Evolutionary conservation across 441 rosid genomes (phyloP).

Genomic region (Populus trichocarpa): DNA sequence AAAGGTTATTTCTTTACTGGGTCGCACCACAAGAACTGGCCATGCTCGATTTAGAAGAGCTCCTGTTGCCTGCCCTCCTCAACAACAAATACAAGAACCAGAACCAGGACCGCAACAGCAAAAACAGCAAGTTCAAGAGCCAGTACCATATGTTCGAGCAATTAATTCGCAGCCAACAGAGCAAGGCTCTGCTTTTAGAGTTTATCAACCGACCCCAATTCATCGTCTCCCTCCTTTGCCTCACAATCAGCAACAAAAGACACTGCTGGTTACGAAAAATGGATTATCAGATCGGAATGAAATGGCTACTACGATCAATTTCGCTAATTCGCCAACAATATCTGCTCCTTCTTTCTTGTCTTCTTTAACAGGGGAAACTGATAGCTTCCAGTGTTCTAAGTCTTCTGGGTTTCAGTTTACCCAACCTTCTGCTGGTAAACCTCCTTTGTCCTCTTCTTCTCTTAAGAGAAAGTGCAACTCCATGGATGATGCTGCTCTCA

Average conservation of each 20-base stretch:
- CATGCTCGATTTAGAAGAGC: constrained; percentile 87
- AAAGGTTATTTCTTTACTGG: constrained; percentile 69
- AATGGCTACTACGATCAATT: constrained; percentile 41
- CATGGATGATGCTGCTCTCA: constrained; percentile 46
- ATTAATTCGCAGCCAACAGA: constrained; percentile 28
- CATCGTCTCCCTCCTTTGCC: constrained; percentile 78
- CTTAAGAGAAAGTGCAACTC: constrained; percentile 63
- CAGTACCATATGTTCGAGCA: constrained; percentile 18
- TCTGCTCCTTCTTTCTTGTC: constrained; percentile 69
- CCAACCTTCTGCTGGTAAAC: constrained; percentile 58
- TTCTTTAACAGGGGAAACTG: constrained; percentile 51
- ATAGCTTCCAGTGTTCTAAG: constrained; percentile 25
- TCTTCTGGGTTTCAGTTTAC: constrained; percentile 49
- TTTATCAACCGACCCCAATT: constrained; percentile 58
- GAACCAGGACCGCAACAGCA: constrained; percentile 29
- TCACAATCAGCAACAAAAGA: constrained; percentile 19
- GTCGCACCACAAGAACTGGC: constrained; percentile 55
- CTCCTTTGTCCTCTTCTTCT: constrained; percentile 62
- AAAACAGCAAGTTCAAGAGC: constrained; percentile 21
- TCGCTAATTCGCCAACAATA: constrained; percentile 47
- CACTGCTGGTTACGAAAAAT: constrained; percentile 19
- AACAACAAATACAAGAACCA: constrained; percentile 21
- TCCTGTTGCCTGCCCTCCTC: constrained; percentile 41
- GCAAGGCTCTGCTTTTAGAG: constrained; percentile 58
- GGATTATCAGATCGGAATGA: constrained; percentile 41